phyloP scores from a whole-genome alignment of 495 filamentous ascomycete genomes.

The Neurospora sp. region DNA sequence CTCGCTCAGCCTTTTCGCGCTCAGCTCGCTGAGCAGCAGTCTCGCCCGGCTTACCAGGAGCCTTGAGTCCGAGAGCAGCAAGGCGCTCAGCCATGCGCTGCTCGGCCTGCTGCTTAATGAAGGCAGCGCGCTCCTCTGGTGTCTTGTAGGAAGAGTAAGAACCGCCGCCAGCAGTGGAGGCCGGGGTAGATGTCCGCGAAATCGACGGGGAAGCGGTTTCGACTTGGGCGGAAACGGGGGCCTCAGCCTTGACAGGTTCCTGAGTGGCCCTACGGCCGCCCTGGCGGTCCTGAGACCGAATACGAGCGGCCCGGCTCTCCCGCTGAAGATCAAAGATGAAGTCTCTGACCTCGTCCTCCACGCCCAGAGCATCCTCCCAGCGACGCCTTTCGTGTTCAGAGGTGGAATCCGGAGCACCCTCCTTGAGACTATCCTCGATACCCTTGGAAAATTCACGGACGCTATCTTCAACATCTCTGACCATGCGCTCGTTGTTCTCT shows the following conservation, averaged over 20 bases:
- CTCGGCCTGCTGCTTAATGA: conserved; percentile 94
- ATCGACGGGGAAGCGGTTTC: conserved; percentile 29
- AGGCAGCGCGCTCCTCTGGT: conserved; percentile 85
- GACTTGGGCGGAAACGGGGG: conserved; percentile 25
- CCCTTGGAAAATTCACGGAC: conserved; percentile 78
- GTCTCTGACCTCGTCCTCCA: conserved; percentile 91
- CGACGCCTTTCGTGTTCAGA: conserved; percentile 81
- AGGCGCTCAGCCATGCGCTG: conserved; percentile 96
- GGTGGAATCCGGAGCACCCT: conserved; percentile 55
- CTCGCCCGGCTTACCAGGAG: conserved; percentile 62
- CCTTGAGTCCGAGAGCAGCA: conserved; percentile 83
- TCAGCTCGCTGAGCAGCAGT: conserved; percentile 75
- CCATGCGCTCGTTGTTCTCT: conserved; percentile 93
- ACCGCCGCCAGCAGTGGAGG: conserved; percentile 31
- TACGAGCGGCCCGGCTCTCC: conserved; percentile 60
- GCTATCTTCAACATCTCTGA: conserved; percentile 91
- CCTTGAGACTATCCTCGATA: conserved; percentile 79
- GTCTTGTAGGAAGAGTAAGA: conserved; percentile 78
- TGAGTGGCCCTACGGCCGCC: conserved; percentile 32
- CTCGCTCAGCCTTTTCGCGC: conserved; percentile 76
- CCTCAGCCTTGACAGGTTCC: conserved; percentile 35
- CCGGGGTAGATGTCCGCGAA: conserved; percentile 35
- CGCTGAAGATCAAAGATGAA: conserved; percentile 96
- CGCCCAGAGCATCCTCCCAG: conserved; percentile 94
- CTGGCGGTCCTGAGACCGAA: conserved; percentile 59